Evolutionary conservation across 2,329 filamentous ascomycete genomes (phyloP), one percentile per base, ranked within the genome.

Genomic region (Colletotrichum magnum): DNA sequence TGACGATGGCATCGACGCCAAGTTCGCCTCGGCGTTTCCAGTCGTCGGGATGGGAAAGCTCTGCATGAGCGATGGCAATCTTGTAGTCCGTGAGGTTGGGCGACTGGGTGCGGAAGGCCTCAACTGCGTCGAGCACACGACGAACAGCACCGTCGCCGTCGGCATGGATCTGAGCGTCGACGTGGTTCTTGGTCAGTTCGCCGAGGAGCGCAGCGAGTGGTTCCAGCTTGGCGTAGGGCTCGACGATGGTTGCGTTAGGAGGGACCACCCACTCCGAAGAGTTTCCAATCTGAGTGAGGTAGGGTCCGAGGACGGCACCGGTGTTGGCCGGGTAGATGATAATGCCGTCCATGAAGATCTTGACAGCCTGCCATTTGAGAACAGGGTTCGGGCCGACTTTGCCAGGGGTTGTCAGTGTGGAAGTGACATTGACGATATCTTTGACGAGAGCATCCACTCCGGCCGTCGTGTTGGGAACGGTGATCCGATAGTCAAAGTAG

Each of bases 321-420:
- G 75, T 77, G 32, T 76, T 77, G 28, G 75, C 71, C 1, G 75
- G 75, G 45, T 77, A 77, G 0, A 73, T 72, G 9, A 77, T 76
- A 47, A 77, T 73, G 3, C 75, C 75, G 10, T 77, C 75, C 18
- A 76, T 68, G 7, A 74, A 76, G 2, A 73, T 72, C 70, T 77
- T 77, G 66, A 77, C 64, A 2, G 75, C 73, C 28, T 77, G 75
- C 74, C 74, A 76, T 50, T 77, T 77, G 1, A 76, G 68, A 0
- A 72, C 63, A 1, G 75, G 75, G 43, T 71, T 71, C 4, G 74
- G 70, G 0, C 58, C 61, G 5, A 75, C 52, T 4, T 63, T 15
- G 0, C 45, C 50, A 10, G 71, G 69, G 32, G 75, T 73, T 10
- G 75, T 62, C 36, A 65, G 70, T 0, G 28, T 16, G 2, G 47